A percentile compares a stretch with the other conserved stretches of the same genome.
Conservation (phyloP, 2,329 filamentous ascomycete genomes). For the Trichophyton mentagrophytes region DNA sequence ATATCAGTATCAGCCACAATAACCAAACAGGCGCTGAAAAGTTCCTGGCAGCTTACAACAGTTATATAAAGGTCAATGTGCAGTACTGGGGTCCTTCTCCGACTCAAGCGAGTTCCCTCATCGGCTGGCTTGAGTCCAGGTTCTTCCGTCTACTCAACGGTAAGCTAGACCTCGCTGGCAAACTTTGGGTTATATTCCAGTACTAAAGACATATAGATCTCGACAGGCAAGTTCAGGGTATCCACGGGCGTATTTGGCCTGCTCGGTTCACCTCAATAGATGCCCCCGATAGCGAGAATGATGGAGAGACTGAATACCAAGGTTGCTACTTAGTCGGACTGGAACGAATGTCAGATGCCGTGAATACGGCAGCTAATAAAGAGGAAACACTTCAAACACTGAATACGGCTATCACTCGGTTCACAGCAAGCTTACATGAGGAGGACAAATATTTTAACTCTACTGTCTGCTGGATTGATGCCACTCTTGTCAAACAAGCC, state of each 20-base stretch:
- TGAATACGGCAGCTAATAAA: constrained; percentile 3
- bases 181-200: not conserved
- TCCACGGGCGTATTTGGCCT: constrained; percentile 51
- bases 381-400: constrained; percentile 37
- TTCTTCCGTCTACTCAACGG: constrained; percentile 47
- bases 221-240: constrained; percentile 38
- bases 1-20: constrained; percentile 6
- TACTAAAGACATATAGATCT: constrained; percentile 35
- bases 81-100: constrained; percentile 53
- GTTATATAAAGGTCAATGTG: constrained; percentile 48
- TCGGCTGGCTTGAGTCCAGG: constrained; percentile 53
- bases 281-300: constrained; percentile 1
- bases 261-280: constrained; percentile 41
- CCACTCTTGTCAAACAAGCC: constrained; percentile 19
- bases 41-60: constrained; percentile 42
- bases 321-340: constrained; percentile 52
- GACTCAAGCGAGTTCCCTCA: constrained; percentile 41
- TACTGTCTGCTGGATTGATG: constrained; percentile 24
- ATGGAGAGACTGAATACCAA: constrained; percentile 38
- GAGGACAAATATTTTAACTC: constrained; percentile 26
- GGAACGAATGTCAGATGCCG: constrained; percentile 13
- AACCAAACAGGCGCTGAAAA: constrained; percentile 20
- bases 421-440: constrained; percentile 24
- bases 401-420: constrained; percentile 22
- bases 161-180: constrained; percentile 25